These are phyloP conservation scores for Beta vulgaris DNA, from an alignment of 148 eudicot species.

Conservation along the genomic window DNA sequence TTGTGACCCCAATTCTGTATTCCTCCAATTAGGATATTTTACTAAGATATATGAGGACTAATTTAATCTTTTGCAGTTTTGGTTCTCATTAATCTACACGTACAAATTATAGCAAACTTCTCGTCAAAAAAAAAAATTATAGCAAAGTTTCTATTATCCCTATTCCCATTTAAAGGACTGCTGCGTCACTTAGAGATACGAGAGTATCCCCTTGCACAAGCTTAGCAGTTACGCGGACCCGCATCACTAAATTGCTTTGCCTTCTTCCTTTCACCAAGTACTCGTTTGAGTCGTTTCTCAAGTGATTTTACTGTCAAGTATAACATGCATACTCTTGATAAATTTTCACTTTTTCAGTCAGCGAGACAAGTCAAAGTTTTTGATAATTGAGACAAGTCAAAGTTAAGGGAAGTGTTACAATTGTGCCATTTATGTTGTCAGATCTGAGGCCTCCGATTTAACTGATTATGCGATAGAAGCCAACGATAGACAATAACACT, in stretches of 20 bases:
- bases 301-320: too few species aligned
- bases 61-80: neutral
- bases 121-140: neutral
- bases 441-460: too few species aligned
- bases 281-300: neutral
- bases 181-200: neutral
- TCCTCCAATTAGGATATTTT: neutral
- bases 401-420: too few species aligned
- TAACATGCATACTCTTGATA: too few species aligned
- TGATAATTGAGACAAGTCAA: too few species aligned
- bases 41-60: neutral
- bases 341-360: too few species aligned
- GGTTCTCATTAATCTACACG: conserved; percentile 13
- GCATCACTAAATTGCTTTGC: conserved; percentile 1
- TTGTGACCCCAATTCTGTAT: neutral
- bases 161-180: neutral
- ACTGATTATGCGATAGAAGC: too few species aligned
- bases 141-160: neutral
- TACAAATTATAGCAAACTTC: neutral
- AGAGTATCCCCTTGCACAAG: neutral
- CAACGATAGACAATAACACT: too few species aligned
- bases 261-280: neutral
- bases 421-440: too few species aligned
- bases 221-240: neutral
- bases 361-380: too few species aligned